Percentiles rank a stretch among this genome's conserved stretches.
phyloP scores from a whole-genome alignment of 2,329 filamentous ascomycete genomes.

The Thelonectria olida region DNA sequence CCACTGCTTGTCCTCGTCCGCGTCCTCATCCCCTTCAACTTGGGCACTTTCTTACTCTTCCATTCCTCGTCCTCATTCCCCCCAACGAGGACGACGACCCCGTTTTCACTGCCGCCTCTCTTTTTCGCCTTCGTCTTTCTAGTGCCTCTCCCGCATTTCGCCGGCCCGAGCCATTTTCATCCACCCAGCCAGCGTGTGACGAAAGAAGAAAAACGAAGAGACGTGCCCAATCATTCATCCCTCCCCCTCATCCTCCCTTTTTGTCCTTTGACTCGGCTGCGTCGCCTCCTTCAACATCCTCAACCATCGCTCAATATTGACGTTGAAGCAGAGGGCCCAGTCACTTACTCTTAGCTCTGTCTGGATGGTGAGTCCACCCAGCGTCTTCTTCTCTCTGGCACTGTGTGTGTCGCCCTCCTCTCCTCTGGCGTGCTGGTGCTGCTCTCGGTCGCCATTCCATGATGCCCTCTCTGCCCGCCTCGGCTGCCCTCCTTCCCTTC shows the following conservation, averaged over 20 bases:
- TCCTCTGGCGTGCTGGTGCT: slow-evolving; percentile 18
- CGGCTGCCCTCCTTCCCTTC: slow-evolving; percentile 23
- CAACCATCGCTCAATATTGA: not conserved
- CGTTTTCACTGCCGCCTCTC: not conserved
- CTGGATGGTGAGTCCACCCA: slow-evolving; percentile 33
- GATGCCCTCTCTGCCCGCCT: slow-evolving; percentile 29
- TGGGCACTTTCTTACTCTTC: not conserved
- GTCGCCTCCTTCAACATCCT: not conserved
- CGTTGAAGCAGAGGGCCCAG: no score
- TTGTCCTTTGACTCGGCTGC: not conserved
- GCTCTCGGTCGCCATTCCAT: slow-evolving; percentile 15
- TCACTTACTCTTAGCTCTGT: no score
- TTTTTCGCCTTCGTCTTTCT: not conserved
- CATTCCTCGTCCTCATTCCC: not conserved
- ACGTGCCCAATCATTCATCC: not conserved
- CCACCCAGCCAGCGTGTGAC: not conserved
- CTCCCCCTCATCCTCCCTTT: not conserved
- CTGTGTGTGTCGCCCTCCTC: slow-evolving; percentile 20
- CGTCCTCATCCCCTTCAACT: not conserved
- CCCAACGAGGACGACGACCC: no score
- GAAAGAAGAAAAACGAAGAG: not conserved
- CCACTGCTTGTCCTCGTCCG: no score
- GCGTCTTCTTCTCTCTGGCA: slow-evolving; percentile 20
- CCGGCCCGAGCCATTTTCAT: slow-evolving; percentile 26
- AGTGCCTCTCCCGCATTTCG: slow-evolving; percentile 13